Base-by-base conservation (phyloP, 148 eudicot species). In the Vaccinium myrtillus region DNA sequence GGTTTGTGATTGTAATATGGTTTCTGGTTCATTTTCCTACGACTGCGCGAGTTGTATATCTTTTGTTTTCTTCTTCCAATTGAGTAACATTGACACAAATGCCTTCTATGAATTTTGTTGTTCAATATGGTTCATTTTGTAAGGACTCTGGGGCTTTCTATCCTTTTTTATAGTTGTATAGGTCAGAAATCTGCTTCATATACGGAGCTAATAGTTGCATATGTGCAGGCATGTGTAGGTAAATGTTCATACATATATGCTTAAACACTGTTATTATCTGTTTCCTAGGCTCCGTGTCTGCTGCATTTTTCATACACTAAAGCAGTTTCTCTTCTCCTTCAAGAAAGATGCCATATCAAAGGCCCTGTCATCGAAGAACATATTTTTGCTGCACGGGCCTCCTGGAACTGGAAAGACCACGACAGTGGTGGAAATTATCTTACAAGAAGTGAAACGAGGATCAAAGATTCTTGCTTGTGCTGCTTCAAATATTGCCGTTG, bases 381-480 rank as follows among this genome's bases (percentile, higher is more conserved):
- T 96, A 54, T 94, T 96, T 88, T 89, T 96, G 93, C 89, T 96
- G 77, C 99, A 96, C 77, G 99, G 99, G 76, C 99, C 99, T 92
- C 99, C 99, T 86, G 99, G 99, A 86, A 96, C 99, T 55, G 99
- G 99, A 77, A 96, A 96, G 88, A 96, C 99, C 78, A 96, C 99
- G 1, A 96, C 99, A 51, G 98, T 96, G 70, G 98, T 96, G 71
- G 99, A 96, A 87, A 94, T 94, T 84, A 96, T 96, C 83, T 89
- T 96, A 79, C 99, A 96, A 84, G 99, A 96, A 93, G 97, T 96
- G 63, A 94, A 96, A 86, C 97, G 98, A 86, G 99, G 99, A 79
- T 94, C 98, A 79, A 96, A 96, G 91, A 89, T 96, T 90, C 99
- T 96, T 90, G 98, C 98, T 85, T 94, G 99, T 93, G 99, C 99